A percentile compares a stretch with the other conserved stretches of the same genome.
Evolutionary conservation across 106 monocot species (phyloP).

Genomic region (Platanthera zijinensis): DNA sequence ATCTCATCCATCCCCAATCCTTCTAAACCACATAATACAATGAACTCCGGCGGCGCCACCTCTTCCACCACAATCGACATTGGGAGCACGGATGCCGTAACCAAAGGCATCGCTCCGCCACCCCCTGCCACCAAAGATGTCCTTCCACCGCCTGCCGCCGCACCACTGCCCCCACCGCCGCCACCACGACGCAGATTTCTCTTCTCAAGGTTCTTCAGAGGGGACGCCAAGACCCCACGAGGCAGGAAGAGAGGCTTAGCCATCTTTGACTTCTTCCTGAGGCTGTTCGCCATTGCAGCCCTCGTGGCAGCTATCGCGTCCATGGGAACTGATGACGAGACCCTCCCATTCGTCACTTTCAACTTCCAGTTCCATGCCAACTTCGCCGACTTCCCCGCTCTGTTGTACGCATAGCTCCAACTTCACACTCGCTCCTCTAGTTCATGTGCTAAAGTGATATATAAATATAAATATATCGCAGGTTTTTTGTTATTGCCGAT

Average conservation of each 20-base stretch:
- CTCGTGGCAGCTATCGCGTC: constrained; percentile 7
- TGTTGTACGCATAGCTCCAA: background rate
- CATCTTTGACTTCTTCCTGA: constrained; percentile 6
- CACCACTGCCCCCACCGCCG: background rate
- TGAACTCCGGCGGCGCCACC: constrained; percentile 4
- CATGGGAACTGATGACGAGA: constrained; percentile 19
- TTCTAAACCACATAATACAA: background rate
- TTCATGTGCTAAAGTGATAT: background rate
- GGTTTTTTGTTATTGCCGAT: constrained; percentile 19
- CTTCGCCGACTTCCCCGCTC: constrained; percentile 9
- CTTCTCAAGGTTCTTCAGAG: background rate
- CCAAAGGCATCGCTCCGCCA: background rate
- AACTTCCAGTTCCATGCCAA: constrained; percentile 16
- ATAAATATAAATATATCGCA: background rate
- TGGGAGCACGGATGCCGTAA: background rate
- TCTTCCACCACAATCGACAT: constrained; percentile 13
- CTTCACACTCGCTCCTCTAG: background rate
- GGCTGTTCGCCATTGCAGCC: constrained; percentile 9
- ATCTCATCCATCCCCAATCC: background rate
- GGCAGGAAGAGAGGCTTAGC: constrained; percentile 12
- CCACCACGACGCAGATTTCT: background rate
- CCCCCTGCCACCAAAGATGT: too few relatives aligned
- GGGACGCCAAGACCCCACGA: background rate
- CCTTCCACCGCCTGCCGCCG: too few relatives aligned
- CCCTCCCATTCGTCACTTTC: constrained; percentile 18